phyloP scores from a whole-genome alignment of 2,329 filamentous ascomycete genomes.

The Immersiporthe knoxdaviesiana region DNA sequence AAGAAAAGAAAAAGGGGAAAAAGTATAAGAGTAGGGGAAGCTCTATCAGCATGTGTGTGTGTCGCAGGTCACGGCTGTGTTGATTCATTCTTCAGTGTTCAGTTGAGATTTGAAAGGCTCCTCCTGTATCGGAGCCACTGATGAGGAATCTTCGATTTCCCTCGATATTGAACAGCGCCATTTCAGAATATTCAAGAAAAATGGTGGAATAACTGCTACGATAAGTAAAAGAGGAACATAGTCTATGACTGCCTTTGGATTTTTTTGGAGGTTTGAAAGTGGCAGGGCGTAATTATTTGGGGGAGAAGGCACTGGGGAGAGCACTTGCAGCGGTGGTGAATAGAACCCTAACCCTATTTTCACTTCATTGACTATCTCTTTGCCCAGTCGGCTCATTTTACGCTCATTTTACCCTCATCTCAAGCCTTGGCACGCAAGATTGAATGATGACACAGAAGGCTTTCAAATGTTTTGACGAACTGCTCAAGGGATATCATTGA shows the following conservation, averaged over 20 bases:
- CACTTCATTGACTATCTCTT: too few species aligned
- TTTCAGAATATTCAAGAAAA: not conserved
- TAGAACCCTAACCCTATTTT: not conserved
- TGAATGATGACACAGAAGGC: too few species aligned
- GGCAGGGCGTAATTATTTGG: not conserved
- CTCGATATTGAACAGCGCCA: not conserved
- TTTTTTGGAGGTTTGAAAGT: not conserved
- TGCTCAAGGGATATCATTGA: too few species aligned
- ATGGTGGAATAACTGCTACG: not conserved
- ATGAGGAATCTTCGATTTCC: not conserved
- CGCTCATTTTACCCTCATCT: too few species aligned
- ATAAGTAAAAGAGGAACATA: not conserved
- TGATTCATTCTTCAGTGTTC: not conserved
- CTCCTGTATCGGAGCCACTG: slow-evolving; percentile 1
- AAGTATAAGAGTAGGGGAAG: not conserved
- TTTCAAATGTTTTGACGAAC: too few species aligned
- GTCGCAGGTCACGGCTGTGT: not conserved
- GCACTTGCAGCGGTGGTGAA: not conserved
- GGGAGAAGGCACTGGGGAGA: not conserved
- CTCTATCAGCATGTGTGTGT: not conserved
- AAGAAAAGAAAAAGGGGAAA: too few species aligned
- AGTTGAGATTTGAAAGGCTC: not conserved
- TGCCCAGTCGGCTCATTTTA: too few species aligned
- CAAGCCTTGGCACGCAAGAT: too few species aligned
- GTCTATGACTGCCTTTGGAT: not conserved